These are phyloP conservation scores for Amborella trichopoda DNA, from an alignment of 164 flowering plant genomes.

Conservation along the genomic window DNA sequence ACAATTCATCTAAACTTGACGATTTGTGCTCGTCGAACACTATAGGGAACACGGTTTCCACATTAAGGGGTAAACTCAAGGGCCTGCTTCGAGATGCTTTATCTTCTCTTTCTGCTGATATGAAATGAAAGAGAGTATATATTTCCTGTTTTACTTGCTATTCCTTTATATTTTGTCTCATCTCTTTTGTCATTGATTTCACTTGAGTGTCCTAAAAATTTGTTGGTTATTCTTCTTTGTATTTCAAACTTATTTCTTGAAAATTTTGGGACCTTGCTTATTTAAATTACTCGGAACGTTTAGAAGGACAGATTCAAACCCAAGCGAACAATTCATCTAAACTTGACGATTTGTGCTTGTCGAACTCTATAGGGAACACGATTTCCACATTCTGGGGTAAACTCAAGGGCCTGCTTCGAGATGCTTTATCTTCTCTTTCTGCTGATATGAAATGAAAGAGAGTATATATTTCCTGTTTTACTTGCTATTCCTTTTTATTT, in stretches of 20 bases:
- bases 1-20: slow-evolving; percentile 5
- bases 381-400: slow-evolving; percentile 30
- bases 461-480: too few relatives aligned
- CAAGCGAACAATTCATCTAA: slow-evolving; percentile 9
- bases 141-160: too few relatives aligned
- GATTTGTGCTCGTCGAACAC: too few relatives aligned
- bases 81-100: slow-evolving; percentile 41
- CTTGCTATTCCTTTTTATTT: too few relatives aligned
- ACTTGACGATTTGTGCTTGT: too few relatives aligned
- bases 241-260: too few relatives aligned
- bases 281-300: too few relatives aligned
- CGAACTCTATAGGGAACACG: slow-evolving; percentile 27
- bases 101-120: slow-evolving; percentile 27
- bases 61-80: slow-evolving; percentile 30
- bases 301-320: slow-evolving; percentile 33
- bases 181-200: too few relatives aligned
- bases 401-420: slow-evolving; percentile 25
- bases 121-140: slow-evolving; percentile 24
- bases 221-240: too few relatives aligned
- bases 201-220: too few relatives aligned
- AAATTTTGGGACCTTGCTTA: too few relatives aligned
- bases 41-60: slow-evolving; percentile 28
- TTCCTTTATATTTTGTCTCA: too few relatives aligned
- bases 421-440: slow-evolving; percentile 46
- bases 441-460: slow-evolving; percentile 21